A percentile compares a stretch with the other conserved stretches of the same genome.
These are phyloP conservation scores for Microascus cirrosus DNA, from an alignment of 2,329 filamentous ascomycete species.

Conservation along the genomic window DNA sequence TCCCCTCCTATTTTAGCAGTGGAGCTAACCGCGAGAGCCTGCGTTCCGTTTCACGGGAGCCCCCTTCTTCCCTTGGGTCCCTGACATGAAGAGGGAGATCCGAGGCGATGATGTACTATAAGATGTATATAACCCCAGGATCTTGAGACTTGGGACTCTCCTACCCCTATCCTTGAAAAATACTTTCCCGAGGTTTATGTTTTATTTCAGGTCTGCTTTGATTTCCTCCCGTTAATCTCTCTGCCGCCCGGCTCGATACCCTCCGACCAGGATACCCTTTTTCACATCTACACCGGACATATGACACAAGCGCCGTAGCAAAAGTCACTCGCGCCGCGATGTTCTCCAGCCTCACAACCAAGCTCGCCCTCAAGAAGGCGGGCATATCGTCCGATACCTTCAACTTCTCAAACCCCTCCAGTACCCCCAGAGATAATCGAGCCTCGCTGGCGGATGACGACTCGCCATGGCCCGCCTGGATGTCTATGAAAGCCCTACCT, in stretches of 20 bases:
- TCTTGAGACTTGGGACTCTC: not conserved
- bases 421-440: slow-evolving; percentile 1
- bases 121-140: too few relatives aligned
- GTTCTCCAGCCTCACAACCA: slow-evolving; percentile 45
- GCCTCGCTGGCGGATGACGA: slow-evolving; percentile 10
- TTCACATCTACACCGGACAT: not conserved
- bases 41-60: not conserved
- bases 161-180: not conserved
- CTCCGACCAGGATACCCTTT: not conserved
- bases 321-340: slow-evolving; percentile 18
- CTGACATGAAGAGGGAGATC: not conserved
- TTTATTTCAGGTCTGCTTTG: not conserved
- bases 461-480: slow-evolving; percentile 31
- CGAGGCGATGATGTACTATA: too few relatives aligned
- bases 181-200: not conserved
- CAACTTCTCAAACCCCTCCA: slow-evolving; percentile 19
- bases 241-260: not conserved
- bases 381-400: slow-evolving; percentile 41
- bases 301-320: slow-evolving; percentile 7
- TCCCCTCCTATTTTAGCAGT: not conserved
- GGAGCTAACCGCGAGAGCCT: not conserved
- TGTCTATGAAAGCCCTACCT: slow-evolving; percentile 36
- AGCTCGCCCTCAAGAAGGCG: slow-evolving; percentile 45
- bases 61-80: too few relatives aligned
- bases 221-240: not conserved